phyloP scores from a whole-genome alignment of 768 basidiomycete genomes.

The Lyophyllum decastes region DNA sequence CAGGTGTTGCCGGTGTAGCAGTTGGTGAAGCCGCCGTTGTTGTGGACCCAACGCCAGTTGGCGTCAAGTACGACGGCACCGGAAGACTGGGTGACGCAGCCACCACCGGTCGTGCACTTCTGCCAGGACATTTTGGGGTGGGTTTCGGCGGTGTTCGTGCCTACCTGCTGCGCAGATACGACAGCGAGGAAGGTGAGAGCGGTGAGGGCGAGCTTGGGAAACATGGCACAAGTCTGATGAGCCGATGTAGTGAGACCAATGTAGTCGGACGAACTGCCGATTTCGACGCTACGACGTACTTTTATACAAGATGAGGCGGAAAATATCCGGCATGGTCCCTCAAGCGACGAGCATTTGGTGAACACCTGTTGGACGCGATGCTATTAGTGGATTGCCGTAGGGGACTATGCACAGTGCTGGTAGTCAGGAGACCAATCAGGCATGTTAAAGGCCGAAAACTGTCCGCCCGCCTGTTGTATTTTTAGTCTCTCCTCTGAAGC shows the following conservation, averaged over 20 bases:
- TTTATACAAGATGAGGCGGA: conserved; percentile 2
- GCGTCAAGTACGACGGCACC: conserved; percentile 50
- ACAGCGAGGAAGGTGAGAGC: conserved; percentile 41
- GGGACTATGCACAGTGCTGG: background rate
- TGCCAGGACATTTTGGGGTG: conserved; percentile 35
- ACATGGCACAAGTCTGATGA: conserved; percentile 25
- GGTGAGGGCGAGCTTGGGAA: conserved; percentile 40
- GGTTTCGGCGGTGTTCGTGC: conserved; percentile 40
- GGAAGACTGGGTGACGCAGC: conserved; percentile 38
- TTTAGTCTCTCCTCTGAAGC: background rate
- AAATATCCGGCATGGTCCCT: conserved; percentile 1
- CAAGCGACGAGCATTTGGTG: background rate
- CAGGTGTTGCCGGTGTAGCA: conserved; percentile 62
- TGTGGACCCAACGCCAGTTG: conserved; percentile 61
- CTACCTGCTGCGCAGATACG: conserved; percentile 54
- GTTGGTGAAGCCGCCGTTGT: conserved; percentile 35
- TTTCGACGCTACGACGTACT: background rate
- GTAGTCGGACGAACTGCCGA: background rate
- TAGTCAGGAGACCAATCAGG: background rate
- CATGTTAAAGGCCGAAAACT: background rate
- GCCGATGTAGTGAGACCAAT: background rate
- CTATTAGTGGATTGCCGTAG: background rate
- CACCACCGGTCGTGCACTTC: conserved; percentile 45
- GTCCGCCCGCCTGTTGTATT: conserved; percentile 1
- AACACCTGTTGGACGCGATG: background rate